Percentiles rank a stretch among this genome's conserved stretches.
Evolutionary conservation across 2,329 filamentous ascomycete species (phyloP).

Genomic region (Drechslerella coelobrocha): DNA sequence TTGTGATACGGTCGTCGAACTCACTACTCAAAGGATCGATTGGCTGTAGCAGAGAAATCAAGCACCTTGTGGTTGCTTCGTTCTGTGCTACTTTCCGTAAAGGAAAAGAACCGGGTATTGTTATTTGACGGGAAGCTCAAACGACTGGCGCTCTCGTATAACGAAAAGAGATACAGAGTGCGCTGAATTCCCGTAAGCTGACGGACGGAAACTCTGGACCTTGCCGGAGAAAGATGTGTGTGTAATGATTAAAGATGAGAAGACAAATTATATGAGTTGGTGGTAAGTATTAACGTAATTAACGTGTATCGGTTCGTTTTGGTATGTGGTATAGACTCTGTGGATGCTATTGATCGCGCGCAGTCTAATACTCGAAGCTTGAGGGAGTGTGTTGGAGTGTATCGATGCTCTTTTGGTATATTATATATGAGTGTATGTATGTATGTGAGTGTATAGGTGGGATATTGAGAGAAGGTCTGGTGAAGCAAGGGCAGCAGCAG

Average conservation of each 20-base stretch:
- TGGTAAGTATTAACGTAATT: constrained; percentile 2
- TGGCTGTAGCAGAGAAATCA: constrained; percentile 33
- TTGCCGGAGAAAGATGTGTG: constrained; percentile 25
- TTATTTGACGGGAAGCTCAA: constrained; percentile 47
- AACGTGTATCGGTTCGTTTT: constrained; percentile 1
- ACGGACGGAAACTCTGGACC: constrained; percentile 28
- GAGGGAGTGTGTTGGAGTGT: constrained; percentile 20
- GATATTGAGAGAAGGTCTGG: constrained; percentile 36
- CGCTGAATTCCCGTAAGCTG: constrained; percentile 31
- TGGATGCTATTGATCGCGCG: constrained; percentile 10
- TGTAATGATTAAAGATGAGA: constrained; percentile 35
- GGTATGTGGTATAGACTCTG: constrained; percentile 14
- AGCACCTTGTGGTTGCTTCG: constrained; percentile 38
- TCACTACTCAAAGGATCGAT: constrained; percentile 30
- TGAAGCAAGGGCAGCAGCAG: constrained; percentile 31
- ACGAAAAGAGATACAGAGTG: constrained; percentile 43
- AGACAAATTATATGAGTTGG: constrained; percentile 21
- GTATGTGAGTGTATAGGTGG: constrained; percentile 2
- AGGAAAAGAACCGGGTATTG: constrained; percentile 16
- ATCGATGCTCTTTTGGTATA: constrained; percentile 1
- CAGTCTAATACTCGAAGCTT: constrained; percentile 31
- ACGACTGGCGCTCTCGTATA: constrained; percentile 48
- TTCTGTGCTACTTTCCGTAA: constrained; percentile 50
- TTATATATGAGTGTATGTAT: constrained; percentile 16
- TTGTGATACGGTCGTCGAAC: constrained; percentile 48